Conservation (phyloP, 495 filamentous ascomycete genomes). For the Sphaerosporella brunnea region DNA sequence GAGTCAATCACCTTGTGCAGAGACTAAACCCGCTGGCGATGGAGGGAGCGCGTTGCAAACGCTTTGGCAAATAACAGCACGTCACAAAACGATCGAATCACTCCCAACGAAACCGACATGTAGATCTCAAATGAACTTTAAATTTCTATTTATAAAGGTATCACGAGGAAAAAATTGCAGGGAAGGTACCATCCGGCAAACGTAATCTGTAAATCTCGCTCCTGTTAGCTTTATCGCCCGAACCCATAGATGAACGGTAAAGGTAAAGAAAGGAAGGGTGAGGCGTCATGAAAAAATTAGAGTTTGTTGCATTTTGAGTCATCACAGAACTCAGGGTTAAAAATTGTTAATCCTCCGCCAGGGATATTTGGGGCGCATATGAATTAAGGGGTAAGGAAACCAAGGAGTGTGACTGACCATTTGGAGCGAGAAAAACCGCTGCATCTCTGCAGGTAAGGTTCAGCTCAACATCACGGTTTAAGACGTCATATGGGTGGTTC, state of each 20-base stretch:
- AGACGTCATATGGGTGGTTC: neutral
- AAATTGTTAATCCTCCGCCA: slow-evolving; percentile 37
- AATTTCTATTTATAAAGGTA: neutral
- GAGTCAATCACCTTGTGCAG: too few species aligned
- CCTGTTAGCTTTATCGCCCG: too few species aligned
- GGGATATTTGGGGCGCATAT: neutral
- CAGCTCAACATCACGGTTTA: too few species aligned
- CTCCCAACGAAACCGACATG: neutral
- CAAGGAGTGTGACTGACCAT: neutral
- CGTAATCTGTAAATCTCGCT: slow-evolving; percentile 4
- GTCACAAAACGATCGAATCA: too few species aligned
- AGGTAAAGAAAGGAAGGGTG: neutral
- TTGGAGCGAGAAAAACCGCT: too few species aligned
- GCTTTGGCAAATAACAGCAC: too few species aligned
- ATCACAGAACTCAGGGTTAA: slow-evolving; percentile 40
- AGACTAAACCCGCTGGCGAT: too few species aligned
- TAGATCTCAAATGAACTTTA: neutral
- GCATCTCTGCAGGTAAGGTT: too few species aligned
- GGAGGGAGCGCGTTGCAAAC: too few species aligned
- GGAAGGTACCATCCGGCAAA: too few species aligned
- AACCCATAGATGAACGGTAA: neutral
- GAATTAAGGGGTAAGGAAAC: neutral
- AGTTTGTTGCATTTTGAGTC: slow-evolving; percentile 39
- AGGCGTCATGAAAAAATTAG: slow-evolving; percentile 48
- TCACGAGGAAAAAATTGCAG: too few species aligned